Evolutionary conservation across 495 filamentous ascomycete species (phyloP).

Genomic region (Neurospora intermedia): DNA sequence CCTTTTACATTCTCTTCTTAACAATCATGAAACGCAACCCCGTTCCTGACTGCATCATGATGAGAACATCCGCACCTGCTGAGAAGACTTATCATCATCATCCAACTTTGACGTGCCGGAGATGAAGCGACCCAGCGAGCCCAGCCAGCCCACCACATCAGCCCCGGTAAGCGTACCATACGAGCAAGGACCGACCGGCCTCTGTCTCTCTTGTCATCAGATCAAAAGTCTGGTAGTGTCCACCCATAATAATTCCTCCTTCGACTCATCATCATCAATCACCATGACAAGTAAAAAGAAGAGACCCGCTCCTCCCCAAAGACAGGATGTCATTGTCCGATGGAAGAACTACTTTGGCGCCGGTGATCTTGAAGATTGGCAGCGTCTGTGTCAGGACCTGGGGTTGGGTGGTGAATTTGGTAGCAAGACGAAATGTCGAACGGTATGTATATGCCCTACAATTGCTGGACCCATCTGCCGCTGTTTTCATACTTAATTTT

Average conservation of each 20-base stretch:
- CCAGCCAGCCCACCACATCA: neutral
- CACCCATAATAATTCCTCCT: neutral
- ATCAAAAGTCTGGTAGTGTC: neutral
- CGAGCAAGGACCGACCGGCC: neutral
- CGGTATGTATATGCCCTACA: constrained; percentile 11
- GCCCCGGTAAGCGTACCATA: neutral
- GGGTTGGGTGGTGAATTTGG: constrained; percentile 15
- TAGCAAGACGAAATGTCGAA: constrained; percentile 28
- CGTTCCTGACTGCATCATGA: no score
- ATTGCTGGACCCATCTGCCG: no score
- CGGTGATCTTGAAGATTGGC: constrained; percentile 24
- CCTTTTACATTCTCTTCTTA: neutral
- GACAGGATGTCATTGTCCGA: constrained; percentile 1
- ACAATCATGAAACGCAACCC: neutral
- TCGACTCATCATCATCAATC: neutral
- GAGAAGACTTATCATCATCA: no score
- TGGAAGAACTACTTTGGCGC: constrained; percentile 23
- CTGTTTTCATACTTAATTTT: no score
- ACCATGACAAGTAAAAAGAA: neutral
- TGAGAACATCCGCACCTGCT: neutral
- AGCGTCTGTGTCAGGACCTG: constrained; percentile 25
- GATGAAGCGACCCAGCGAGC: neutral
- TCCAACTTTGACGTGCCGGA: neutral
- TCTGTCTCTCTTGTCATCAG: neutral
- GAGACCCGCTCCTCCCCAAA: neutral